Evolutionary conservation across 2,329 filamentous ascomycete species (phyloP), one percentile per base, ranked within the genome.

Genomic region (Colletotrichum trifolii): DNA sequence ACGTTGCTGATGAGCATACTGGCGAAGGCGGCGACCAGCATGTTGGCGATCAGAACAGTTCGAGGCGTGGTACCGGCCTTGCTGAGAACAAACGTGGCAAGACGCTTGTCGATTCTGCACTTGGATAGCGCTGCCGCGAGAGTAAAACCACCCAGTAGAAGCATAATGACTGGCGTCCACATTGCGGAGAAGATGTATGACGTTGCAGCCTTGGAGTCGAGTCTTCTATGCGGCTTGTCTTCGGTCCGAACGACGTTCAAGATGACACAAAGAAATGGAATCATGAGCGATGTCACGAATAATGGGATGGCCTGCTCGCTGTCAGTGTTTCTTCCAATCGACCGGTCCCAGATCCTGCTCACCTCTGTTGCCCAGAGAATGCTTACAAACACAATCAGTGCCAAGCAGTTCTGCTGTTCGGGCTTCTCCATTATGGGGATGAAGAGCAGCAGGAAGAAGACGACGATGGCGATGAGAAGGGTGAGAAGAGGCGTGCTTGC

Each of bases 1-100:
- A 99, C 96, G 71, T 99, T 99, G 79, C 94, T 97, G 73, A 99
- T 98, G 84, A 97, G 93, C 96, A 99, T 99, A 72, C 94, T 97
- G 8, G 96, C 91, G 76, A 99, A 96, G 73, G 96, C 96, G 60
- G 95, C 94, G 46, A 99, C 96, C 72, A 97, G 94, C 96, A 99
- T 99, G 80, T 95, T 97, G 58, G 95, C 96, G n/a, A 99, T 79
- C 5, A 99, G 84, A 4, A 99, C 96, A 2, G 92, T 95, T 60
- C 90, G 86, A 9, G 96, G 96, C 72, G 90, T 91, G 4, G 96
- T 97, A 7, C 96, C 96, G 8, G 96, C 96, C 81, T 97, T 98
- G 82, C 94, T 97, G 39, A 99, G 85, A 35, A 99, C 92, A 72
- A 98, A 93, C 1, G 95, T 97, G 2, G 96, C 96, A 81, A 99